Conservation (phyloP, 306 rosid species). For the Lithocarpus polystachyus region DNA sequence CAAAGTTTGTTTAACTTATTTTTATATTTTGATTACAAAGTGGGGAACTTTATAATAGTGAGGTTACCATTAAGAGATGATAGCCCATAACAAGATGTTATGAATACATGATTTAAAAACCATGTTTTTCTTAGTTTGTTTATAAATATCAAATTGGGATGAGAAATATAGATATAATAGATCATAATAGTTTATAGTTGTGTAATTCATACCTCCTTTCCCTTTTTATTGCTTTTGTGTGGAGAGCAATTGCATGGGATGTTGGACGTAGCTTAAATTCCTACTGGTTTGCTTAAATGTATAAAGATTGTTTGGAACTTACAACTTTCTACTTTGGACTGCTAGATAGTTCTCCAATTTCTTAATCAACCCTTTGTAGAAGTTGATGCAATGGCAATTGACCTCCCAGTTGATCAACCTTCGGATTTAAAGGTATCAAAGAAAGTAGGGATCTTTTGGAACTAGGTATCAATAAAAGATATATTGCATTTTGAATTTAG, state of each 20-base stretch:
- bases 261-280: neutral
- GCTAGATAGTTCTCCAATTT: conserved; percentile 83
- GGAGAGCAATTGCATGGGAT: neutral
- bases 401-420: conserved; percentile 39
- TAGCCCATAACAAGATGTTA: neutral
- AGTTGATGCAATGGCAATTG: conserved; percentile 23
- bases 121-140: neutral
- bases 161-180: neutral
- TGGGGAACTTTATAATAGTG: neutral
- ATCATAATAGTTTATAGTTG: neutral
- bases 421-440: conserved; percentile 48
- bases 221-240: neutral
- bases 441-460: neutral
- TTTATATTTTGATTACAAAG: conserved; percentile 4
- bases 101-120: neutral
- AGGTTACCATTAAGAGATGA: neutral
- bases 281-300: neutral
- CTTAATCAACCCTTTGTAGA: conserved; percentile 58
- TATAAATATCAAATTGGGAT: neutral
- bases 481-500: neutral
- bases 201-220: no score
- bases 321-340: conserved; percentile 33
- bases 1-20: conserved; percentile 50
- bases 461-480: neutral
- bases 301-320: neutral